Conservation (phyloP, 202 grass and related monocot species). For the Schoenoplectus triqueter region DNA sequence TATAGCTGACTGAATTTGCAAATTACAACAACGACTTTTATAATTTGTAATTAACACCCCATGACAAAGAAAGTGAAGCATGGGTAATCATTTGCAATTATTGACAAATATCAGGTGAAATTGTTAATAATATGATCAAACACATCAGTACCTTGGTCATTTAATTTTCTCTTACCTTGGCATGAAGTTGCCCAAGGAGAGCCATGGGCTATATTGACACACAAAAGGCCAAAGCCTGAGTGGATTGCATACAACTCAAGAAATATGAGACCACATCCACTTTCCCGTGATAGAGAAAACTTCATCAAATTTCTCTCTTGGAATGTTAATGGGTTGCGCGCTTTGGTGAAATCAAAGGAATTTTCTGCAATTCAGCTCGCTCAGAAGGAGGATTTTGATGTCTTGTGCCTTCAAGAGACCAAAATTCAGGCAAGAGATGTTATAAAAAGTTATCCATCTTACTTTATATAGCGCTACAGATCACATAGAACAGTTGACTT, state of each 20-base stretch:
- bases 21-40: constrained; percentile 27
- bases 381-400: constrained; percentile 92
- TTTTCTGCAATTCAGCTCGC: constrained; percentile 75
- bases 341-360: constrained; percentile 73
- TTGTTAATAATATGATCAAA: constrained; percentile 1
- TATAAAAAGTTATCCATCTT: not conserved
- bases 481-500: no score
- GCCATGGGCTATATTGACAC: constrained; percentile 81
- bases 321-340: constrained; percentile 95
- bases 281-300: constrained; percentile 55
- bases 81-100: constrained; percentile 1
- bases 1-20: constrained; percentile 7
- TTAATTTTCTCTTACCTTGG: not conserved
- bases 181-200: constrained; percentile 39
- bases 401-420: constrained; percentile 92
- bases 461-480: not conserved
- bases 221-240: constrained; percentile 74
- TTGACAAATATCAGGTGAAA: not conserved
- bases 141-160: not conserved
- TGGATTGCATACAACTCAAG: constrained; percentile 93
- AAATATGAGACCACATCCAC: constrained; percentile 75
- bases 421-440: constrained; percentile 78
- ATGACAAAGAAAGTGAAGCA: not conserved
- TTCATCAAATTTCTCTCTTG: constrained; percentile 81
- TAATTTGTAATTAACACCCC: constrained; percentile 30